These are phyloP conservation scores for Candida jianshihensis DNA, from an alignment of 805 yeast genomes.

Conservation along the genomic window DNA sequence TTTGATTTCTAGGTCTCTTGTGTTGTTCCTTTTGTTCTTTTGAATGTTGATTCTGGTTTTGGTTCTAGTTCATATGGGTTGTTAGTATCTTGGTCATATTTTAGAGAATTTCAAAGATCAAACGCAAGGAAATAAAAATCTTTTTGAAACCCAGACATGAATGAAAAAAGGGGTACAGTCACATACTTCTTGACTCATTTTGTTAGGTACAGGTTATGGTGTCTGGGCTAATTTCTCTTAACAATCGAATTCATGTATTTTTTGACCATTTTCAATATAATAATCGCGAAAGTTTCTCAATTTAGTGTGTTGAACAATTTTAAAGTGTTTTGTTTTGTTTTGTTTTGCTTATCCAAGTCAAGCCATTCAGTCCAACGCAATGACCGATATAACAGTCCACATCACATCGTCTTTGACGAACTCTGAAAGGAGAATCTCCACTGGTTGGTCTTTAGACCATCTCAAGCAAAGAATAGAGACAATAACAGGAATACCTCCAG, in stretches of 20 bases:
- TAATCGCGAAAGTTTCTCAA: too few relatives aligned
- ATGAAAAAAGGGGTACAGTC: neutral
- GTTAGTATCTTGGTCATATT: neutral
- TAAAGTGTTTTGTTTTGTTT: too few relatives aligned
- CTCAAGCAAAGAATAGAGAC: slow-evolving; percentile 52
- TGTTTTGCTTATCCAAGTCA: too few relatives aligned
- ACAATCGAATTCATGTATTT: too few relatives aligned
- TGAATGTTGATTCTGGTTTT: neutral
- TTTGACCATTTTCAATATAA: too few relatives aligned
- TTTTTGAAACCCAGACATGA: too few relatives aligned
- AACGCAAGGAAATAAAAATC: too few relatives aligned
- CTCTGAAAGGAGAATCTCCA: slow-evolving; percentile 61
- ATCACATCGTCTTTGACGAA: slow-evolving; percentile 61
- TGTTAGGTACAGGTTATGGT: neutral
- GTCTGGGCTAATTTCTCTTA: too few relatives aligned
- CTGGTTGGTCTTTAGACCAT: slow-evolving; percentile 50
- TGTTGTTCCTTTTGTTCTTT: neutral
- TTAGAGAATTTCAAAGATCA: too few relatives aligned
- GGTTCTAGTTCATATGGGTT: neutral
- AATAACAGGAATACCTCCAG: slow-evolving; percentile 69
- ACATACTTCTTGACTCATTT: slow-evolving; percentile 6
- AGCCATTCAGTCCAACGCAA: too few relatives aligned
- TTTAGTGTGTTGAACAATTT: too few relatives aligned
- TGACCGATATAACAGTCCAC: slow-evolving; percentile 41
- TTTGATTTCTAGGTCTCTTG: slow-evolving; percentile 10